Percentiles rank a stretch among this genome's conserved stretches.
phyloP scores from a whole-genome alignment of 345 rosid genomes.

The Nephelium lappaceum region DNA sequence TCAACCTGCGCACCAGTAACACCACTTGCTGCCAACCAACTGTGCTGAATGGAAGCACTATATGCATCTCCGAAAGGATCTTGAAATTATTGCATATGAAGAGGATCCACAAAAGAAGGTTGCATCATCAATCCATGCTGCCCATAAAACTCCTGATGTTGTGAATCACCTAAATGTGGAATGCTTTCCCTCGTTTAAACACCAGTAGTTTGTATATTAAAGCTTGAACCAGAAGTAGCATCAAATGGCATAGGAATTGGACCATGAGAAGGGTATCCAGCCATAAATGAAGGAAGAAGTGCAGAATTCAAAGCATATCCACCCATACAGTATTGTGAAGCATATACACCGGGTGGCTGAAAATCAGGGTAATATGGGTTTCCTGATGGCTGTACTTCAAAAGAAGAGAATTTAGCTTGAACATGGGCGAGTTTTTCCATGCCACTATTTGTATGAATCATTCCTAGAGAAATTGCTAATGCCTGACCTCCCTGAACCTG shows the following conservation, averaged over 20 bases:
- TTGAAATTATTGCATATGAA: conserved; percentile 72
- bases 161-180: conserved; percentile 42
- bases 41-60: conserved; percentile 55
- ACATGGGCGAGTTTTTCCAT: too few species aligned
- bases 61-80: conserved; percentile 57
- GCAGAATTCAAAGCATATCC: conserved; percentile 55
- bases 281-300: conserved; percentile 58
- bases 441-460: conserved; percentile 41
- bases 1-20: conserved; percentile 43
- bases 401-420: too few species aligned
- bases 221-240: conserved; percentile 50
- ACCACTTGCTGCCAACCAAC: conserved; percentile 35
- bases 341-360: too few species aligned
- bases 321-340: too few species aligned
- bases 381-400: too few species aligned
- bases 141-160: conserved; percentile 50
- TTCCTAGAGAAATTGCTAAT: conserved; percentile 47
- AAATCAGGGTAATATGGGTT: too few species aligned
- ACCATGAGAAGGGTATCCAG: conserved; percentile 75
- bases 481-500: conserved; percentile 42
- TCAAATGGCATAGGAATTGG: conserved; percentile 63
- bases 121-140: conserved; percentile 54
- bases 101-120: conserved; percentile 65
- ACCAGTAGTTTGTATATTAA: conserved; percentile 37
- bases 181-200: conserved; percentile 41